phyloP scores from a whole-genome alignment of 331 rosid species.

The Rosa hybrid region DNA sequence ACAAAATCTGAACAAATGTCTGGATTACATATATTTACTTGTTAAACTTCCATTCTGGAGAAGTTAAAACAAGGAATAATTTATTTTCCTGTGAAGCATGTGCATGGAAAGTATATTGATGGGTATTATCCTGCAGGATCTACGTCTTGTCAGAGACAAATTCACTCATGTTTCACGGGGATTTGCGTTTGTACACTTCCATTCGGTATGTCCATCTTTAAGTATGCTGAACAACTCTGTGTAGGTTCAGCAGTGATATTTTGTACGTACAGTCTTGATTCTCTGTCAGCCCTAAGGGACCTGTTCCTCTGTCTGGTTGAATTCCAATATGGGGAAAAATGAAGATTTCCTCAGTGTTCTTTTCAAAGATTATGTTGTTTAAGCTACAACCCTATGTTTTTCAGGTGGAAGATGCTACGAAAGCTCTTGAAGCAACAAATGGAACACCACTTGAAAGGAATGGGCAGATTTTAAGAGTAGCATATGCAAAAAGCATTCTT shows the following conservation, averaged over 20 bases:
- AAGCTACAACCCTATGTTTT: constrained; percentile 11
- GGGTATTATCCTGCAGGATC: constrained; percentile 65
- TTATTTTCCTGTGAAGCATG: not conserved
- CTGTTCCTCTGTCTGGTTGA: not conserved
- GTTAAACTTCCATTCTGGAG: not conserved
- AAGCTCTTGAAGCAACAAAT: constrained; percentile 91
- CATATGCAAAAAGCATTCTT: constrained; percentile 92
- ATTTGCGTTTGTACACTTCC: constrained; percentile 97
- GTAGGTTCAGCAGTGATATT: not conserved
- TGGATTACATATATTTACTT: not conserved
- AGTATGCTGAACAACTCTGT: not conserved
- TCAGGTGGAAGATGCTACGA: constrained; percentile 96
- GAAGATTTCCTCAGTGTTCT: not conserved
- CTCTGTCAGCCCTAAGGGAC: not conserved
- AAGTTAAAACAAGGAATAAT: not conserved
- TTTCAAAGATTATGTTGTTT: constrained; percentile 8
- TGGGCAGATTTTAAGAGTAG: constrained; percentile 94
- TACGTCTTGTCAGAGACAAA: constrained; percentile 97
- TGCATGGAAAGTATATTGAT: not conserved
- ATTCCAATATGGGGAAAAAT: not conserved
- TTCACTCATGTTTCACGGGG: constrained; percentile 98
- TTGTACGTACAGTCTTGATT: not conserved
- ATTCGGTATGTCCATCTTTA: constrained; percentile 64
- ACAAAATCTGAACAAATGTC: constrained; percentile 4
- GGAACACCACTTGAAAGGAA: constrained; percentile 89